Conservation (phyloP, 1,284 basidiomycete genomes). For the Sanguinoderma infundibulare region DNA sequence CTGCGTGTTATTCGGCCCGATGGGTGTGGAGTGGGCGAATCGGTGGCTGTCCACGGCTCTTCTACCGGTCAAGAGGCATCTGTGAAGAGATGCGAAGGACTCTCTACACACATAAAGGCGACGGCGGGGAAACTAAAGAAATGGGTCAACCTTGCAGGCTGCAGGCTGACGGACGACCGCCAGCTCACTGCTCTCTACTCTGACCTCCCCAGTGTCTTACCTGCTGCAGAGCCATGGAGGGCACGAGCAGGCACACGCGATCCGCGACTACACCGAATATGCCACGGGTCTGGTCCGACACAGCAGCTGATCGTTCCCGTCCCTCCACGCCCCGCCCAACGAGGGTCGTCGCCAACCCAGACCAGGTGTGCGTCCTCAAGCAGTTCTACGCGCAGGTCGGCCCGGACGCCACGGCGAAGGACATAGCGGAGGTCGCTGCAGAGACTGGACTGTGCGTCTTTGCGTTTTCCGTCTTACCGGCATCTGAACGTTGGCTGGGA, state of each 20-base stretch:
- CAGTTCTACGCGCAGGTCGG: slow-evolving; percentile 18
- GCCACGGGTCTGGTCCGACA: background rate
- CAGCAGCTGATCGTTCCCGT: background rate
- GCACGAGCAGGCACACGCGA: background rate
- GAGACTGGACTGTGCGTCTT: slow-evolving; percentile 31
- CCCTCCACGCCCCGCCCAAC: slow-evolving; percentile 1
- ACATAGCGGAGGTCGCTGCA: slow-evolving; percentile 15
- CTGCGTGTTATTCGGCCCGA: background rate
- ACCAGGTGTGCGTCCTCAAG: slow-evolving; percentile 21
- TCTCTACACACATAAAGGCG: background rate
- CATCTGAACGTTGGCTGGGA: background rate
- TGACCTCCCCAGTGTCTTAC: background rate
- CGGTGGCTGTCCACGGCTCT: background rate
- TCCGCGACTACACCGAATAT: background rate
- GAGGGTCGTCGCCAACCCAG: slow-evolving; percentile 21
- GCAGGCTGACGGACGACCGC: no score
- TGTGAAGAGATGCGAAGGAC: background rate
- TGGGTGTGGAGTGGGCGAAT: background rate
- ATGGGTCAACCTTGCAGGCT: background rate
- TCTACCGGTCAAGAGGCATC: background rate
- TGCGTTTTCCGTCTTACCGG: background rate
- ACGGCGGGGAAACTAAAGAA: background rate
- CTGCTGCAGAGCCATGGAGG: background rate
- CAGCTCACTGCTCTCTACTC: background rate
- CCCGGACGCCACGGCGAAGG: slow-evolving; percentile 19